Conservation (phyloP, 768 basidiomycete species). For the Holtermannia corniformis region DNA sequence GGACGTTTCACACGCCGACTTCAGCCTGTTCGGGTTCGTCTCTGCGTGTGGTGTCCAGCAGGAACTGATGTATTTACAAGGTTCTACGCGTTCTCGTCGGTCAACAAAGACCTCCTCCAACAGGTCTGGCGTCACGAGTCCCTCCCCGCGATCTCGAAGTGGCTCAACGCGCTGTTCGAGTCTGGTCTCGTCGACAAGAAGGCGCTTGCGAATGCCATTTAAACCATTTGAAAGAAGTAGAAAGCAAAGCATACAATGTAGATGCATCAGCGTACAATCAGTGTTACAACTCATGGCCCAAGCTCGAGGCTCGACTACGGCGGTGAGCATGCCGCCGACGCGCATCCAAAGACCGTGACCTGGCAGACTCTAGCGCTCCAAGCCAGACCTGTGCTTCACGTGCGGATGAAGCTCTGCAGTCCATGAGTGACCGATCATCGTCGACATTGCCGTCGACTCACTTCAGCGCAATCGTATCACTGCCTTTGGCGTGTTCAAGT, state of each 20-base stretch:
- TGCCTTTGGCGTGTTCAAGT: slow-evolving; percentile 62
- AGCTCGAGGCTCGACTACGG: not conserved
- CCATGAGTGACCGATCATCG: not conserved
- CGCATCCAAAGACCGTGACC: slow-evolving; percentile 1
- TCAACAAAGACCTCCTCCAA: not conserved
- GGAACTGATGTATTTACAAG: not conserved
- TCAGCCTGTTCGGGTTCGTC: not conserved
- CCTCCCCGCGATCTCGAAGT: not conserved
- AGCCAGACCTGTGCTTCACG: slow-evolving; percentile 14
- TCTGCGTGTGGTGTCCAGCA: not conserved
- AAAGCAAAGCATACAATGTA: not conserved
- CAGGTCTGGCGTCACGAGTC: not conserved
- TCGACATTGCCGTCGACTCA: slow-evolving; percentile 8
- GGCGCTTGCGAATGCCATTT: not conserved
- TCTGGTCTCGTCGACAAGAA: not conserved
- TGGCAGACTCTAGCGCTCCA: slow-evolving; percentile 4
- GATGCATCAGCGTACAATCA: not conserved
- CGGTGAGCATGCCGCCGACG: not conserved
- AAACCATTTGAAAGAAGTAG: too few relatives aligned
- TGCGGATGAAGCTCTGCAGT: slow-evolving; percentile 6
- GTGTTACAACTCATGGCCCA: not conserved
- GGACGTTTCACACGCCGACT: not conserved
- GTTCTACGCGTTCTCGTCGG: not conserved
- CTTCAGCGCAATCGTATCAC: slow-evolving; percentile 51
- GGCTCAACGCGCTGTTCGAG: not conserved